A percentile compares a stretch with the other conserved stretches of the same genome.
phyloP scores from a whole-genome alignment of 1,284 basidiomycete genomes.

The Coriolopsis trogii region DNA sequence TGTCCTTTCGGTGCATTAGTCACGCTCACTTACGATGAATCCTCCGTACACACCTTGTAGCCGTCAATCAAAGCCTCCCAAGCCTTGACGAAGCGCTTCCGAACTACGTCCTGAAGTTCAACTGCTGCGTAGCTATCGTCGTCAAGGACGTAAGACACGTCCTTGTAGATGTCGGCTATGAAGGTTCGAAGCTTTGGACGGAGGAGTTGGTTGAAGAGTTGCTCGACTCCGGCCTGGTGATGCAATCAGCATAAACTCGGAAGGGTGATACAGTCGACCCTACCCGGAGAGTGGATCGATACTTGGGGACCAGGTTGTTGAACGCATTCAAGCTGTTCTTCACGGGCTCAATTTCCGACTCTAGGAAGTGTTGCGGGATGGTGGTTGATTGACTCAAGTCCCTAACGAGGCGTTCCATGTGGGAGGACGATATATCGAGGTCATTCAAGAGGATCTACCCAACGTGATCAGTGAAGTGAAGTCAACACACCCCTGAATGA shows the following conservation, averaged over 20 bases:
- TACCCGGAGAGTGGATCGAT: conserved; percentile 75
- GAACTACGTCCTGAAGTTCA: conserved; percentile 84
- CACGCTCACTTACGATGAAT: neutral
- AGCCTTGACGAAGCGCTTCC: conserved; percentile 84
- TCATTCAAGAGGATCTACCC: conserved; percentile 85
- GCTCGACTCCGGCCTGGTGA: conserved; percentile 81
- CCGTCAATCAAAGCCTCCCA: conserved; percentile 88
- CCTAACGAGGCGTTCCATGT: conserved; percentile 80
- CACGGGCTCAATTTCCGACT: conserved; percentile 55
- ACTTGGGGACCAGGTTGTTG: conserved; percentile 58
- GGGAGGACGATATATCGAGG: conserved; percentile 83
- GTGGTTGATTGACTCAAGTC: conserved; percentile 64
- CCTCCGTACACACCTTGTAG: conserved; percentile 63
- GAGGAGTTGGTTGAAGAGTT: conserved; percentile 91
- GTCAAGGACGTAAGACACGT: conserved; percentile 86
- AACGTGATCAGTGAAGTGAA: conserved; percentile 5
- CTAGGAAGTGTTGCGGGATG: conserved; percentile 73
- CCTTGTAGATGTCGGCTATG: conserved; percentile 87
- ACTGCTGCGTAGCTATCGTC: conserved; percentile 85
- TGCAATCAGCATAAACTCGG: conserved; percentile 4
- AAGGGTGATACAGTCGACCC: conserved; percentile 26
- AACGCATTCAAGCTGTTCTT: conserved; percentile 52
- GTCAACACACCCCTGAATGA: conserved; percentile 13
- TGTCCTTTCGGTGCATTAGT: conserved; percentile 60
- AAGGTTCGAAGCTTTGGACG: conserved; percentile 84